Conservation (phyloP, 805 yeast genomes). For the Saturnispora gosingensis region DNA sequence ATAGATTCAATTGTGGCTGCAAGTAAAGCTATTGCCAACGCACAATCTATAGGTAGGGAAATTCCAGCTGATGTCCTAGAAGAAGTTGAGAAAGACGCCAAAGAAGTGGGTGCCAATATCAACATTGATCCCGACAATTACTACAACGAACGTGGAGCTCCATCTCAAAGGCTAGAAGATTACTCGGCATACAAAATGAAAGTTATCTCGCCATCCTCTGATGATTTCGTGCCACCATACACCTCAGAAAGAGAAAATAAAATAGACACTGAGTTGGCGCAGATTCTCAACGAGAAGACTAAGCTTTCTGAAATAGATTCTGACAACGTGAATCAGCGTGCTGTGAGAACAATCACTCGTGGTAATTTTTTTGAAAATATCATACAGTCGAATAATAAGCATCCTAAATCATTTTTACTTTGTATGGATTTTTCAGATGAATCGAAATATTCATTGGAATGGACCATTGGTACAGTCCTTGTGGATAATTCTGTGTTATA, state of each 20-base stretch:
- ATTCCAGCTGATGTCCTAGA: constrained; percentile 26
- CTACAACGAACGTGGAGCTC: constrained; percentile 40
- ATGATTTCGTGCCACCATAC: constrained; percentile 42
- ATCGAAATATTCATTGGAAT: constrained; percentile 73
- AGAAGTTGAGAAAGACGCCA: constrained; percentile 25
- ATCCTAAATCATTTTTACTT: constrained; percentile 54
- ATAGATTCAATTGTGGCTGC: constrained; percentile 49
- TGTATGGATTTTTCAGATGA: constrained; percentile 82
- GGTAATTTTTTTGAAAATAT: constrained; percentile 51
- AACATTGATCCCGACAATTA: constrained; percentile 30
- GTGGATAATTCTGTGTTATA: constrained; percentile 77
- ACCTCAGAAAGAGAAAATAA: constrained; percentile 61
- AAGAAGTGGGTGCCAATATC: constrained; percentile 34
- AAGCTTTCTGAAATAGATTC: constrained; percentile 47
- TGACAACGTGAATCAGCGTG: constrained; percentile 44
- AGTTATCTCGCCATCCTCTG: constrained; percentile 35
- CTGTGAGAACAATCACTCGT: constrained; percentile 60
- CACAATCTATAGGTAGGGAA: constrained; percentile 32
- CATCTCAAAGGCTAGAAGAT: constrained; percentile 45
- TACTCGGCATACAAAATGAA: constrained; percentile 51
- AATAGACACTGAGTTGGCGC: constrained; percentile 52
- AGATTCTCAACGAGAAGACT: constrained; percentile 41
- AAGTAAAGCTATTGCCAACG: constrained; percentile 52
- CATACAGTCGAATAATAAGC: constrained; percentile 13
- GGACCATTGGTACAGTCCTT: constrained; percentile 79